These are phyloP conservation scores for Lavandula angustifolia DNA, from an alignment of 257 asterid genomes.

Conservation along the genomic window DNA sequence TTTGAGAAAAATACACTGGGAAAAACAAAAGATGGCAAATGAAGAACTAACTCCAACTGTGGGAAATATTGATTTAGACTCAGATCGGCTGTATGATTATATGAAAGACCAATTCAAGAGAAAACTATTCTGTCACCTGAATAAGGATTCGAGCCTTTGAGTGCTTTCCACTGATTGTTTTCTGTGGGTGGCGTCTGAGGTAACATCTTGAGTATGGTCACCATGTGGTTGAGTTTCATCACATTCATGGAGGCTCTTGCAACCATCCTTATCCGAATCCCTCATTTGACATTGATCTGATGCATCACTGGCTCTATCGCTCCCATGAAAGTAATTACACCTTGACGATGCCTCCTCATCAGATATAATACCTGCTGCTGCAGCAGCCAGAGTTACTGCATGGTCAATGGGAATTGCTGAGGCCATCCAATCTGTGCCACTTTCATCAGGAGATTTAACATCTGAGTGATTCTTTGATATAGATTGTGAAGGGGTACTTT, in stretches of 20 bases:
- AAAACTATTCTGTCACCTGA: constrained; percentile 56
- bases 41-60: constrained; percentile 25
- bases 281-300: constrained; percentile 52
- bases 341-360: constrained; percentile 66
- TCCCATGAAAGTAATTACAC: constrained; percentile 58
- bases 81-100: constrained; percentile 1
- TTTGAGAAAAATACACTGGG: constrained; percentile 20
- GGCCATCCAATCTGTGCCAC: constrained; percentile 61
- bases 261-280: constrained; percentile 50
- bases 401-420: constrained; percentile 68
- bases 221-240: no score
- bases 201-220: constrained; percentile 44
- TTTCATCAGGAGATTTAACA: constrained; percentile 45
- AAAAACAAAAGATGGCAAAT: constrained; percentile 10
- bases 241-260: no score
- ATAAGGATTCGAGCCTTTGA: constrained; percentile 66
- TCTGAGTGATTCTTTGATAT: constrained; percentile 37
- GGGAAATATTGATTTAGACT: constrained; percentile 17
- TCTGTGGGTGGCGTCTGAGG: constrained; percentile 36
- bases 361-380: constrained; percentile 77
- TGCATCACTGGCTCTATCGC: constrained; percentile 53
- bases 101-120: constrained; percentile 20
- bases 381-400: constrained; percentile 68
- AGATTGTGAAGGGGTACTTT: constrained; percentile 43
- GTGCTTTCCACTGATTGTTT: constrained; percentile 43